phyloP scores from a whole-genome alignment of 352 stramenopile species.

The Phytophthora agathidicida region DNA sequence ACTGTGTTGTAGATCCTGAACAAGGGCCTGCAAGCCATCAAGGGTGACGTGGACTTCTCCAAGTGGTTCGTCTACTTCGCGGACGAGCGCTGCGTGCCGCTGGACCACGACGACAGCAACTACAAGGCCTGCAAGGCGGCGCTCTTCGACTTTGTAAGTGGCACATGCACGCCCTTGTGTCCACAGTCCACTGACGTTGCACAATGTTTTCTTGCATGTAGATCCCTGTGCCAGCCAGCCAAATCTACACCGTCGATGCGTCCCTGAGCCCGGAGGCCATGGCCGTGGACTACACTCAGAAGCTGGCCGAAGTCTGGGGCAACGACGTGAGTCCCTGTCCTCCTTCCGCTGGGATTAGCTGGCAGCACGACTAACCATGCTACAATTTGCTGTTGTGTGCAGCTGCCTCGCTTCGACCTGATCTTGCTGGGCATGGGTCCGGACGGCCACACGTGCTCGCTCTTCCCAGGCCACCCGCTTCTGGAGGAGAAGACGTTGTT shows the following conservation, averaged over 20 bases:
- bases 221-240: slow-evolving; percentile 36
- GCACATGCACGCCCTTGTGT: not conserved
- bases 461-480: slow-evolving; percentile 96
- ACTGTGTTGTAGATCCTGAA: slow-evolving; percentile 65
- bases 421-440: slow-evolving; percentile 97
- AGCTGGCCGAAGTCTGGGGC: slow-evolving; percentile 71
- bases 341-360: not conserved
- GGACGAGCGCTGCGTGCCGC: slow-evolving; percentile 96
- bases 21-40: slow-evolving; percentile 78
- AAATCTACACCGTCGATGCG: slow-evolving; percentile 95
- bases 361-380: not conserved
- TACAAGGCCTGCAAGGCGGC: slow-evolving; percentile 91
- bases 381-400: slow-evolving; percentile 2
- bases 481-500: slow-evolving; percentile 86
- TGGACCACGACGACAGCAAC: slow-evolving; percentile 95
- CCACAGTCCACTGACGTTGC: not conserved
- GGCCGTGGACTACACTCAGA: slow-evolving; percentile 75
- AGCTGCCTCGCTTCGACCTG: slow-evolving; percentile 93
- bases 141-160: slow-evolving; percentile 87
- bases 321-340: slow-evolving; percentile 42
- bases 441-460: slow-evolving; percentile 98
- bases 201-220: slow-evolving; percentile 1
- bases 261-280: slow-evolving; percentile 61
- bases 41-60: slow-evolving; percentile 90
- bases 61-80: slow-evolving; percentile 99